Evolutionary conservation across 2,329 filamentous ascomycete species (phyloP).

Genomic region (Fusarium sp.): DNA sequence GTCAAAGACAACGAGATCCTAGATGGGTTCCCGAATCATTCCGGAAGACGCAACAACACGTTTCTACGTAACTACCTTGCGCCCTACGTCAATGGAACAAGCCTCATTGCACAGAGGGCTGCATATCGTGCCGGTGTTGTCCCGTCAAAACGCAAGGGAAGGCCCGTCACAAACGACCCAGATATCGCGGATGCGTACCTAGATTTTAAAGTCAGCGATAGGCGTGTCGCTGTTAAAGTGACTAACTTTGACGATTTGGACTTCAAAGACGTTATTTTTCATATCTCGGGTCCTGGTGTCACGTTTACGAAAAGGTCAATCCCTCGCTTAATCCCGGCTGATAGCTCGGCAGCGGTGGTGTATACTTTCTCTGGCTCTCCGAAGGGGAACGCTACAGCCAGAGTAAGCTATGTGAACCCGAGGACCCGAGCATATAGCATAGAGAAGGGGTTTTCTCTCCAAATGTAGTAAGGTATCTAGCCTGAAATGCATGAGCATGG

Average conservation of each 20-base stretch:
- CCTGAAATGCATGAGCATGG: not conserved
- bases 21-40: not conserved
- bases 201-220: not conserved
- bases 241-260: constrained; percentile 3
- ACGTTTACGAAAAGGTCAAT: not conserved
- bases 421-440: not conserved
- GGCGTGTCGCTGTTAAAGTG: not conserved
- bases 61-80: constrained; percentile 1
- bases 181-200: not conserved
- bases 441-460: not conserved
- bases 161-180: not conserved
- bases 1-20: not conserved
- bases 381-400: not conserved
- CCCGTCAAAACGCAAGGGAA: not conserved
- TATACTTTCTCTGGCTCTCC: not conserved
- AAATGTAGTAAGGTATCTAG: fast-evolving
- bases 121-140: not conserved
- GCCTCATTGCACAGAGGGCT: not conserved
- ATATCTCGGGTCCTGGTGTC: not conserved
- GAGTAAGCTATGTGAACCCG: not conserved
- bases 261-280: not conserved
- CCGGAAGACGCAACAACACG: not conserved
- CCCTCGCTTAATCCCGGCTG: not conserved
- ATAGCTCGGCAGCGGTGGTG: not conserved
- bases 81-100: not conserved